Percentiles rank a stretch among this genome's conserved stretches.
Evolutionary conservation across 352 stramenopile genomes (phyloP).

Genomic region (Blastocystis sp.): DNA sequence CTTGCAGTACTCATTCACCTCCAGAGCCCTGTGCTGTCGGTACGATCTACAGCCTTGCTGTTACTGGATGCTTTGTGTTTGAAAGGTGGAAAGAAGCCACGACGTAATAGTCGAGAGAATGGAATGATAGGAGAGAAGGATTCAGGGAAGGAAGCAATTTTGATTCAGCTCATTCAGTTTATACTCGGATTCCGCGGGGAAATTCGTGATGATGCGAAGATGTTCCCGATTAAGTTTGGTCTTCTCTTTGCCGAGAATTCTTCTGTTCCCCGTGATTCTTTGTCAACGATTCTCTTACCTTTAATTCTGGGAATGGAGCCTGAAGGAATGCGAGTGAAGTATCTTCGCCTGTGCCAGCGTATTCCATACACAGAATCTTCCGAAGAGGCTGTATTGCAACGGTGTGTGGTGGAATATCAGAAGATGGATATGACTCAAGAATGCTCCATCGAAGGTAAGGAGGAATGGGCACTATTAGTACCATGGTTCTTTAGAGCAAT

Average conservation of each 20-base stretch:
- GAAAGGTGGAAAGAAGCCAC: neutral
- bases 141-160: neutral
- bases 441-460: neutral
- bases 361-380: neutral
- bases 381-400: neutral
- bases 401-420: neutral
- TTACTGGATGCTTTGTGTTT: neutral
- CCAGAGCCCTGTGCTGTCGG: neutral
- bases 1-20: slow-evolving; percentile 9
- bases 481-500: slow-evolving; percentile 36
- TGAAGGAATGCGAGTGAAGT: neutral
- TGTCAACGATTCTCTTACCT: neutral
- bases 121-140: neutral
- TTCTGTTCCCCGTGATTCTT: neutral
- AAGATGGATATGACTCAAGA: neutral
- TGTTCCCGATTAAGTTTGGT: slow-evolving; percentile 24
- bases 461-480: slow-evolving; percentile 1
- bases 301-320: slow-evolving; percentile 2
- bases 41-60: slow-evolving; percentile 27
- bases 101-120: neutral
- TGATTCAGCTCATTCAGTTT: slow-evolving; percentile 27
- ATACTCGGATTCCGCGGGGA: neutral
- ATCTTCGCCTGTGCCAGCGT: neutral
- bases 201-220: slow-evolving; percentile 40
- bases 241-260: neutral